Percentiles rank a stretch among this genome's conserved stretches.
Evolutionary conservation across 2,329 filamentous ascomycete genomes (phyloP).

Genomic region (Fulvia fulva): DNA sequence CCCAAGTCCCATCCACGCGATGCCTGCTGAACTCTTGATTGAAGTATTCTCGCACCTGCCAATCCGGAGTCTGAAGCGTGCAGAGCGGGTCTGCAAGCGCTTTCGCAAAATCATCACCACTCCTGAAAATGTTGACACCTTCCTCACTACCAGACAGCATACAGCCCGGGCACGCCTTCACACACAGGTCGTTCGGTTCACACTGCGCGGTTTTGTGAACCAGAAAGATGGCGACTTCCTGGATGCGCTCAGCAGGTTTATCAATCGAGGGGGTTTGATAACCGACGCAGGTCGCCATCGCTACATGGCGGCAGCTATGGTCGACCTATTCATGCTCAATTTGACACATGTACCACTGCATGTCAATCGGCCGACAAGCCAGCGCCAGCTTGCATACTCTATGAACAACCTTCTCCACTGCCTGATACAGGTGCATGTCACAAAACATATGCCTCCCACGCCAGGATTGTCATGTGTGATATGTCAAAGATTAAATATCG

Average conservation of each 20-base stretch:
- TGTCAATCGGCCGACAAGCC: neutral
- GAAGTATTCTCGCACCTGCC: neutral
- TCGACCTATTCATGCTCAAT: neutral
- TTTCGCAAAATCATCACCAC: neutral
- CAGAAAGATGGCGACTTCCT: neutral
- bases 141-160: neutral
- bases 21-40: neutral
- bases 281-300: neutral
- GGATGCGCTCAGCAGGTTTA: neutral
- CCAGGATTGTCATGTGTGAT: neutral
- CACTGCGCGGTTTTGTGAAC: neutral
- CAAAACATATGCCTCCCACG: neutral
- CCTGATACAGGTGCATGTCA: neutral
- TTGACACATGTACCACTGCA: neutral
- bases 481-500: neutral
- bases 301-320: neutral
- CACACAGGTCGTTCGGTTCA: neutral
- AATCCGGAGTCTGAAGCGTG: neutral
- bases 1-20: neutral
- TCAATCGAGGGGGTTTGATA: neutral
- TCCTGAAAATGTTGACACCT: neutral
- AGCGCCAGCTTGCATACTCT: neutral
- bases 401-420: neutral
- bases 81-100: neutral
- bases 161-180: neutral